Percentiles rank a stretch among this genome's conserved stretches.
Conservation (phyloP, 139 green algal genomes). For the Asterochloris erici region DNA sequence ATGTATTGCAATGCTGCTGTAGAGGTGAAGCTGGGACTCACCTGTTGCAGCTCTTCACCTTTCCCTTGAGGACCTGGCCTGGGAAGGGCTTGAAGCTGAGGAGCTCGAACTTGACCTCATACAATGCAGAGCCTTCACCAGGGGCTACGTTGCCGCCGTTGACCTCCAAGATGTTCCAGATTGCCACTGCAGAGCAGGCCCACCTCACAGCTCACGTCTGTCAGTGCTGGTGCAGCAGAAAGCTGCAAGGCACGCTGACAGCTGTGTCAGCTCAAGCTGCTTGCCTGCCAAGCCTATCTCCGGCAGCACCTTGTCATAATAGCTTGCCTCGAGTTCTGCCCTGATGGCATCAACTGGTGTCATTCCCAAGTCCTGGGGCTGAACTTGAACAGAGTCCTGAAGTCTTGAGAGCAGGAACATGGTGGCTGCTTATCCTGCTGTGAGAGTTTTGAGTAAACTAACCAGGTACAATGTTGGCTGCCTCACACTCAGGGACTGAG, state of each 20-base stretch:
- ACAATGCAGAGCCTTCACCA: constrained; percentile 73
- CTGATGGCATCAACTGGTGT: constrained; percentile 60
- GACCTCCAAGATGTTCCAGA: constrained; percentile 86
- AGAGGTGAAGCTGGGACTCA: constrained; percentile 11
- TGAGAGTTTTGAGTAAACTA: too few relatives aligned
- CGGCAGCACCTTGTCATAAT: constrained; percentile 60
- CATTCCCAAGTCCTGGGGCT: constrained; percentile 67
- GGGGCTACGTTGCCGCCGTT: constrained; percentile 79
- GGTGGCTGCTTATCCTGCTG: background rate
- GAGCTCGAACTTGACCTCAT: constrained; percentile 68
- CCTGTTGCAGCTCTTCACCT: constrained; percentile 58
- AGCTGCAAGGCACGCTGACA: constrained; percentile 29
- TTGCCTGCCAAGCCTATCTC: background rate
- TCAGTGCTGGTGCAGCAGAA: too few relatives aligned
- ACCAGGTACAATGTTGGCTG: too few relatives aligned
- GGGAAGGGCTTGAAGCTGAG: constrained; percentile 90
- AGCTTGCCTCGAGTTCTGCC: constrained; percentile 61
- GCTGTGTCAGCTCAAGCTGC: too few relatives aligned
- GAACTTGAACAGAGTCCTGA: constrained; percentile 72
- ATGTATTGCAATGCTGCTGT: background rate
- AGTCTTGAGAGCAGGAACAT: constrained; percentile 75
- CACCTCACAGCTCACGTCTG: constrained; percentile 41
- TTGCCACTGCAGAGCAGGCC: constrained; percentile 70
- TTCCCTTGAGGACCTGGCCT: constrained; percentile 81
- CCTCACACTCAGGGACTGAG: too few relatives aligned